Base-by-base conservation (phyloP, 805 yeast genomes). In the Gaillardinia entomophila region DNA sequence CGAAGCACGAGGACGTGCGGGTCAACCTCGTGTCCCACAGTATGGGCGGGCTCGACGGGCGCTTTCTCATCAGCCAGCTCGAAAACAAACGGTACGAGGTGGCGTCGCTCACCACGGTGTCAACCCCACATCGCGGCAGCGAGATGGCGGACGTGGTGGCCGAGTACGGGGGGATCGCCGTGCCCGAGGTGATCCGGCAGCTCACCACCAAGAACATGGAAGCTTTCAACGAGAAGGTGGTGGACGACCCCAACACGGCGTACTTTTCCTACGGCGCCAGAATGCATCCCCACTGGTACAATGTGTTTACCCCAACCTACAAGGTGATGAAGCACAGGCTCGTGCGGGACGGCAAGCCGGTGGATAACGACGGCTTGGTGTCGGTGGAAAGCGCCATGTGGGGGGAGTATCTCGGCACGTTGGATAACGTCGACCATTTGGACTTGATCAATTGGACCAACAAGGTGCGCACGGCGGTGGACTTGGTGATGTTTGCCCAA, bases 31-130 rank as follows among this genome's bases (percentile, higher is more conserved):
- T 88, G 16, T 92, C 92, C 4, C 97, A 88, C 51, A 86, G 96
- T 0, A 87, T 88, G 96, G 97, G 97, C 4, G 97, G 97, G 0
- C 60, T 88, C 19, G 96, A 89, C 49, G 75, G 88, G 22, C 61
- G 97, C 32, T 85, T 78, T 50, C 55, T 89, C 42, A 82, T 87
- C 2, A 69, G 84, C 1, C 62, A 71, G 30, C 51, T 82, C 3
- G 50, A 48, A 30, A 44, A 37, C 22, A 51, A 60, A 23, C 57
- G 68, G 27, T 80, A 75, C 44, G 61, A 75, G 43, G 82, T 89
- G 6, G 75, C 69, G 2, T 82, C 92, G 26, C 60, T 88, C 18
- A 87, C 96, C 1, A 88, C 97, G 0, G 68, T 88, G 0, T 75
- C 92, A 0, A 85, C 96, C 0, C 97, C 97, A 0, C 97, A 88